Base-by-base conservation (phyloP, 768 basidiomycete genomes). In the Heimioporus sp. region DNA sequence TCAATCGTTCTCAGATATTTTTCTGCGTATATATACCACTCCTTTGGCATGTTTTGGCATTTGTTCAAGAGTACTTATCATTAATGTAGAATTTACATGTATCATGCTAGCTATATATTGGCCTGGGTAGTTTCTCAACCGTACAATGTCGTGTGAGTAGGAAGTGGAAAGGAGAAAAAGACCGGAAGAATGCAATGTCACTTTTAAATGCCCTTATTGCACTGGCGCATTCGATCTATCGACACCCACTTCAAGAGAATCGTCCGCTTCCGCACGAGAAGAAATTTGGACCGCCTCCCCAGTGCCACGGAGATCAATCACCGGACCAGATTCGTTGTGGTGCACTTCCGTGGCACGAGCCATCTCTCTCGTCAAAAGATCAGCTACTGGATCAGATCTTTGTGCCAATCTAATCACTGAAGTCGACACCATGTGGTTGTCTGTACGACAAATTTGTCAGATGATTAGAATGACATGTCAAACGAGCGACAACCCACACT, bases 401-500 rank as follows among this genome's bases (percentile, higher is more conserved):
- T 52, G 58, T 24, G 37, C 46, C 20, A 24, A 40, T 28, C 49
- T 49, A 4, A 24, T 13, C 16, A 42, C 19, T 30, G 51, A 31
- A 39, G 37, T 42, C 11, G 60, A 54, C 16, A 72, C 60, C 58
- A 76, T 56, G 49, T 77, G 76, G 56, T 77, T 78, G 56, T 71
- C 76, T 77, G 45, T 55, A 51, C 8, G 42, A 39, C n/a, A 46
- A 30, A 45, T 17, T 16, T 9, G 52, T 56, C 48, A 59, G 45
- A 39, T 44, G 41, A 10, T 12, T 19, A 24, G 10, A 4, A 52
- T 28, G 34, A 30, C 21, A 48, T 13, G 20, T 51, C 49, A 53
- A 24, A 36, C 41, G 51, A 10, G 30, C 35, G 38, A 34, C 30
- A 34, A 70, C 85, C 68, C 61, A 90, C 90, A 91, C 70, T 90